Base-by-base conservation (phyloP, 495 filamentous ascomycete species). In the Neurospora sp. region DNA sequence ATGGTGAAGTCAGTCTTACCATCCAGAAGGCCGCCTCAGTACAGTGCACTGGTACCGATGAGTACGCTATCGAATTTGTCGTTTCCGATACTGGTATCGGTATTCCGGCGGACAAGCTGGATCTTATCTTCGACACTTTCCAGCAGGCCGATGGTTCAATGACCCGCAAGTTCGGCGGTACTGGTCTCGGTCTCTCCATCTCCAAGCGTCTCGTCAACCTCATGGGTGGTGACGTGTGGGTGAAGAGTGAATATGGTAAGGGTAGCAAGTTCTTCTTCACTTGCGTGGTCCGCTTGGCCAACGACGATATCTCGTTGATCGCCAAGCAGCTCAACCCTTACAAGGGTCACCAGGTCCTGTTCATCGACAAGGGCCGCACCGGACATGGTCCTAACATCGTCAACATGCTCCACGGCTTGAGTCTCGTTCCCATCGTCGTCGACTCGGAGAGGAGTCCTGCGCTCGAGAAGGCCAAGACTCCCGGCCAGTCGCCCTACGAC, bases 111-210 rank as follows among this genome's bases (percentile, higher is more conserved):
- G 96, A 98, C 79, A 99, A 99, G 84, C 89, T 98, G 37, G 94
- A 98, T 80, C 84, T 98, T 73, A 99, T 99, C 81, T 99, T 99
- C 80, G 96, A 98, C 82, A 99, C 96, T 16, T 99, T 99, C 90
- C 96, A 97, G 78, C 96, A 99, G 84, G 96, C 96, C 11, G 96
- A 99, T 83, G 96, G 96, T 40, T 98, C 95, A 10, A 99, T 96
- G 77, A 99, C 96, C 11, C 88, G 96, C 74, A 93, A 96, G 77
- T 99, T 99, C 79, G 96, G 96, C 79, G 96, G 96, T 76, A 99
- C 96, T 37, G 96, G 96, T 72, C 88, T 99, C 35, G 96, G 96
- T 74, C 85, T 99, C 44, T 98, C 95, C 18, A 99, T 99, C 79
- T 99, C 96, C 20, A 94, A 96, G 85, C 89, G 94, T 75, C 85